Base-by-base conservation (phyloP, 2,329 filamentous ascomycete species). In the Pestalotiopsis sp. region DNA sequence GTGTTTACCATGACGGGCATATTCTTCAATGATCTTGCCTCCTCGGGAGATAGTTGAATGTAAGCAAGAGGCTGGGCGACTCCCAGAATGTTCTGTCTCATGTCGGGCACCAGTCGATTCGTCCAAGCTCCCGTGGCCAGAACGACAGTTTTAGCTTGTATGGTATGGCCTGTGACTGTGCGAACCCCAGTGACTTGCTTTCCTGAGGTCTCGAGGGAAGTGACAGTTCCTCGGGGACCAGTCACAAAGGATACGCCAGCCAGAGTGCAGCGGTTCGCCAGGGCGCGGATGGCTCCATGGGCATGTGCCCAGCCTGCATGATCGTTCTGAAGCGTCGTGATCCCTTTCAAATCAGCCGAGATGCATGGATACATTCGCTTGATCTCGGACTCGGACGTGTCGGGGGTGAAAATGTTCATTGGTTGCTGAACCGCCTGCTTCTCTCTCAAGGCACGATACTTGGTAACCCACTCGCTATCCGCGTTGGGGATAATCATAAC, bases 51-150 rank as follows among this genome's bases (percentile, higher is more conserved):
- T 65, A 94, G 84, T 67, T 85, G 82, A 70, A 92, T 84, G 79
- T 92, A 94, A 0, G 87, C 89, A 14, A 94, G 79, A 0, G 86
- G 84, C 72, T 94, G 91, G 0, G 90, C 91, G 0, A 90, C 91
- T 0, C 90, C 87, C 67, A 87, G 85, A 27, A 86, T 87, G 14
- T 89, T 84, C 58, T 90, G 90, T 31, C 86, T 83, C 1, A 93
- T 81, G 73, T 91, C 88, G 57, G 56, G 6, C 58, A 94, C 14
- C 0, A 81, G 62, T 1, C 73, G 65, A 14, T 78, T 79, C 14
- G 90, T 90, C 91, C 91, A 93, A 2, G 91, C 91, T 11, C 92
- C 92, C 1, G 90, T 87, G 1, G 91, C 89, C 3, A 94, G 80
- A 66, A 94, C 82, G 11, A 89, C 70, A n/a, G 57, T 58, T 11